These are phyloP conservation scores for Rosa lucieae DNA, from an alignment of 306 rosid species.

Conservation along the genomic window DNA sequence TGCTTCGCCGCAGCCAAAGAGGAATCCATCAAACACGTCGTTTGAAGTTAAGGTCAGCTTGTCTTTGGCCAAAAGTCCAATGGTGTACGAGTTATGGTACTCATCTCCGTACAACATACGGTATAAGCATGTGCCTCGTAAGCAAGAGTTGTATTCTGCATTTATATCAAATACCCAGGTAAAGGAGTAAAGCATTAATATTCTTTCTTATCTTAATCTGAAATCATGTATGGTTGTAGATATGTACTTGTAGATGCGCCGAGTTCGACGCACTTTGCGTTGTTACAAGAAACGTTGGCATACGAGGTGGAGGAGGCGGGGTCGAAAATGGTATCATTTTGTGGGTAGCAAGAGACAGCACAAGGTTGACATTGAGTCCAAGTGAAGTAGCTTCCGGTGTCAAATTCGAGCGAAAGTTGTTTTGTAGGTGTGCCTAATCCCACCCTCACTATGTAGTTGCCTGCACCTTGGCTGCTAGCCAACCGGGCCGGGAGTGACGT, in stretches of 20 bases:
- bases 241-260: background rate
- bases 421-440: background rate
- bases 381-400: background rate
- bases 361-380: background rate
- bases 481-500: background rate
- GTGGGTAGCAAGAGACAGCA: background rate
- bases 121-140: conserved; percentile 39
- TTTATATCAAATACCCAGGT: background rate
- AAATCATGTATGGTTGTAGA: too few species aligned
- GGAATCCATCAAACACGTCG: conserved; percentile 32
- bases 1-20: conserved; percentile 80
- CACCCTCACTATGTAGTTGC: background rate
- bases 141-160: conserved; percentile 22
- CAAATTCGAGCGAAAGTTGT: background rate
- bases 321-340: background rate
- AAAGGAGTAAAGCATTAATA: too few species aligned
- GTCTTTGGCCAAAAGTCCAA: conserved; percentile 56
- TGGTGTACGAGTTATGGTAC: conserved; percentile 34
- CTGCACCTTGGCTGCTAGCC: background rate
- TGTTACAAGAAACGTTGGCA: background rate
- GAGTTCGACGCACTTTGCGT: background rate
- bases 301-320: background rate
- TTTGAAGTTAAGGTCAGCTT: conserved; percentile 29
- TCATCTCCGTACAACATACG: conserved; percentile 44
- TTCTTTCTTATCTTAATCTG: too few species aligned